Conservation (phyloP, 148 eudicot genomes). For the Pouteria glomerata region DNA sequence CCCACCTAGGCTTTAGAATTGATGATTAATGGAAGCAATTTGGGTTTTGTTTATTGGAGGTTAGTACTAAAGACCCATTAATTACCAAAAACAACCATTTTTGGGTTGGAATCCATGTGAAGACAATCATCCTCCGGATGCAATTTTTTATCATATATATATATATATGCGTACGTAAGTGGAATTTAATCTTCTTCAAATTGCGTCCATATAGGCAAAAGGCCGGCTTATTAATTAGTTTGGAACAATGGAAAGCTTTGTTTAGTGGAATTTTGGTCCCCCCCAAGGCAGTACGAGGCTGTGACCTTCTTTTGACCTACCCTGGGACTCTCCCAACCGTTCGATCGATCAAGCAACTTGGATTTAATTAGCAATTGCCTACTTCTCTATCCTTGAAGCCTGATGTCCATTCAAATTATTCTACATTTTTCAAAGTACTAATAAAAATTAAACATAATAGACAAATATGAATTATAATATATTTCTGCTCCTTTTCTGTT, state of each 20-base stretch:
- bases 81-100: slow-evolving; percentile 5
- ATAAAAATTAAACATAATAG: too few relatives aligned
- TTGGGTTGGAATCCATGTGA: slow-evolving; percentile 37
- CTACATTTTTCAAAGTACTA: too few relatives aligned
- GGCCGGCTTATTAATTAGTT: not conserved
- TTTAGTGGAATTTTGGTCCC: slow-evolving; percentile 5
- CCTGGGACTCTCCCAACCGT: too few relatives aligned
- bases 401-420: too few relatives aligned
- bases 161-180: slow-evolving; percentile 9
- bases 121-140: slow-evolving; percentile 22
- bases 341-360: too few relatives aligned
- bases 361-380: too few relatives aligned
- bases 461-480: too few relatives aligned
- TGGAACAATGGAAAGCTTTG: not conserved
- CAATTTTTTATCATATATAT: too few relatives aligned
- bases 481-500: too few relatives aligned
- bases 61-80: not conserved
- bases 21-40: slow-evolving; percentile 4
- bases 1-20: slow-evolving; percentile 24
- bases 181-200: slow-evolving; percentile 1
- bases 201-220: slow-evolving; percentile 2
- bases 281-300: too few relatives aligned
- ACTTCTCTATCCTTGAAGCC: too few relatives aligned
- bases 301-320: too few relatives aligned
- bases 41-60: not conserved